phyloP scores from a whole-genome alignment of 129 eudicot species.

The Logfia minima region DNA sequence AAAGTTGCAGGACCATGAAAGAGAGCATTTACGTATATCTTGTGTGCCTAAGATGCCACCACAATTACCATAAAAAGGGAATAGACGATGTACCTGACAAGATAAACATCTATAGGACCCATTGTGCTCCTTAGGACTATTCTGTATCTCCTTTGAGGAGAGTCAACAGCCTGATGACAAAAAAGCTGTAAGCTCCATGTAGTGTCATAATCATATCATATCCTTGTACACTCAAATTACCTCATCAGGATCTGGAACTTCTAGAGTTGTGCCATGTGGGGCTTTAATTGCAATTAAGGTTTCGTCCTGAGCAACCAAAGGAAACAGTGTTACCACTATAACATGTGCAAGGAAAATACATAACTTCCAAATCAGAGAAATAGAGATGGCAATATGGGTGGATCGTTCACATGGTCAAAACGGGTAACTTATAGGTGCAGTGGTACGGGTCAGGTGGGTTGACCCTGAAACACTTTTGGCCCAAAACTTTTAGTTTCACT shows the following conservation, averaged over 20 bases:
- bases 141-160: constrained; percentile 87
- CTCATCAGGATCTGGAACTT: constrained; percentile 98
- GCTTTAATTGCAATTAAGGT: constrained; percentile 95
- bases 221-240: constrained; percentile 39
- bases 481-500: neutral
- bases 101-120: constrained; percentile 97
- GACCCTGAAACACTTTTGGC: neutral
- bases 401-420: neutral
- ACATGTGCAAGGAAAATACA: neutral
- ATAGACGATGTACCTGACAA: constrained; percentile 66
- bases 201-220: constrained; percentile 4
- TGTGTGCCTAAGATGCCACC: neutral
- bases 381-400: neutral
- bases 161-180: constrained; percentile 67
- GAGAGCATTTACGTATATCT: neutral
- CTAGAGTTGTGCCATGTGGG: constrained; percentile 97
- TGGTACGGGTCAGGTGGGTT: neutral
- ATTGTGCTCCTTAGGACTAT: constrained; percentile 90
- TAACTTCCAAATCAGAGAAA: neutral
- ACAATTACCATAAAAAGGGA: neutral
- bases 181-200: constrained; percentile 9
- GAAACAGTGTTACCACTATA: neutral
- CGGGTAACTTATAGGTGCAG: neutral
- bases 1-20: neutral
- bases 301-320: constrained; percentile 57